phyloP scores from a whole-genome alignment of 2,329 filamentous ascomycete species.

The Sporothrix pallida region DNA sequence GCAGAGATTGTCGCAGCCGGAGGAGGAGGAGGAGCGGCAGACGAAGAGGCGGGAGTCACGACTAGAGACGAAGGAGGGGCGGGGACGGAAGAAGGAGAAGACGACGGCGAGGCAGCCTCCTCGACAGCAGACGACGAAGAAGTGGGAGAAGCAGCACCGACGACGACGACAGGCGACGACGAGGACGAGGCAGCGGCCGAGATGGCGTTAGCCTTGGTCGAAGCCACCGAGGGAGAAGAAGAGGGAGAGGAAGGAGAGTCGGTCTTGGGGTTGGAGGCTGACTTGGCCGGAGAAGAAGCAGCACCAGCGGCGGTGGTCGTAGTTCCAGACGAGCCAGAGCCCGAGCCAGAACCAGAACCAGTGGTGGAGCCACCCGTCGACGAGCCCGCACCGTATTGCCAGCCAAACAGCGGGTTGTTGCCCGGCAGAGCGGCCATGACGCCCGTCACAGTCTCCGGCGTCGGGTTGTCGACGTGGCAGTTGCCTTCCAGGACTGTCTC shows the following conservation, averaged over 20 bases:
- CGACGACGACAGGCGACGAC: constrained; percentile 16
- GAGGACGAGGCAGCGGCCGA: not conserved
- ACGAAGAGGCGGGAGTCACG: not conserved
- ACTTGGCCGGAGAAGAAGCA: not conserved
- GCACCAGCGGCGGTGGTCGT: not conserved
- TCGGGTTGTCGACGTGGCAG: constrained; percentile 58
- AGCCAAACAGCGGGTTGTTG: constrained; percentile 60
- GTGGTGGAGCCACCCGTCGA: not conserved
- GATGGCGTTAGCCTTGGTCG: not conserved
- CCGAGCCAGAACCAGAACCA: constrained; percentile 44
- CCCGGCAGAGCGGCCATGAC: constrained; percentile 59
- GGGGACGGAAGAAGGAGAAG: not conserved
- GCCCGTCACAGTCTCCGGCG: constrained; percentile 54
- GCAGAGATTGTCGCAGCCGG: not conserved
- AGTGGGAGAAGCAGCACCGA: not conserved
- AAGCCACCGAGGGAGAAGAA: not conserved
- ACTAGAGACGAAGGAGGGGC: not conserved
- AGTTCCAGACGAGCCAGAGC: constrained; percentile 39
- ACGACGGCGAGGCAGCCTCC: not conserved
- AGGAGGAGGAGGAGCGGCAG: constrained; percentile 5
- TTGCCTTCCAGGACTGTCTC: constrained; percentile 54
- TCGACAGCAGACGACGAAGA: not conserved
- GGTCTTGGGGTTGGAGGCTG: not conserved
- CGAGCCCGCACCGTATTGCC: constrained; percentile 49
- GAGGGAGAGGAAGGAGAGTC: not conserved